Evolutionary conservation across 2,329 filamentous ascomycete species (phyloP).

Genomic region (Aspergillus proliferans): DNA sequence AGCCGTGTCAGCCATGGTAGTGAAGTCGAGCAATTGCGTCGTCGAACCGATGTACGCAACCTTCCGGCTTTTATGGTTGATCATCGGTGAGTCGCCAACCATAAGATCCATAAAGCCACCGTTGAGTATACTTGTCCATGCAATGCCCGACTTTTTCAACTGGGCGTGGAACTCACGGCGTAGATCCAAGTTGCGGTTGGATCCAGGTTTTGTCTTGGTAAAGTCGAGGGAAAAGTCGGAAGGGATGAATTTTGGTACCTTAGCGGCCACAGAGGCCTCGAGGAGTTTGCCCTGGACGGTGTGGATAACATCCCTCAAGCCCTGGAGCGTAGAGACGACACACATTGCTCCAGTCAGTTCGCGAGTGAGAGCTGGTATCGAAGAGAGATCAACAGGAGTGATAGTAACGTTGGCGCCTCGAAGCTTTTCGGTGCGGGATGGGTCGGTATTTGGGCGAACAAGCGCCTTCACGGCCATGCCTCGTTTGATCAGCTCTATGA

Average conservation of each 20-base stretch:
- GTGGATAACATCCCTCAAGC: constrained; percentile 8
- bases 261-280: constrained; percentile 8
- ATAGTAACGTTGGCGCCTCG: constrained; percentile 2
- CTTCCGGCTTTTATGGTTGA: constrained; percentile 6
- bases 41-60: constrained; percentile 7
- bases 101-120: constrained; percentile 9
- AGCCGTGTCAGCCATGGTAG: constrained; percentile 8
- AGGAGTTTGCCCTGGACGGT: constrained; percentile 6
- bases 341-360: constrained; percentile 5
- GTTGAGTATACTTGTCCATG: constrained; percentile 11
- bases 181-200: constrained; percentile 9
- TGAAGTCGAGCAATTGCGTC: constrained; percentile 7
- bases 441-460: constrained; percentile 8
- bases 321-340: constrained; percentile 9
- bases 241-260: constrained; percentile 8
- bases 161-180: constrained; percentile 7
- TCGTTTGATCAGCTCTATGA: constrained; percentile 5
- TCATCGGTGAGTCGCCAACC: constrained; percentile 5
- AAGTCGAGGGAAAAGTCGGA: constrained; percentile 11
- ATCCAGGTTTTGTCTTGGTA: constrained; percentile 7
- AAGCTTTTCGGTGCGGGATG: constrained; percentile 7
- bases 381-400: constrained; percentile 4
- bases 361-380: constrained; percentile 3
- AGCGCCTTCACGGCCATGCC: constrained; percentile 10
- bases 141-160: constrained; percentile 6